phyloP scores from a whole-genome alignment of 345 rosid genomes.

The Lagerstroemia speciosa region DNA sequence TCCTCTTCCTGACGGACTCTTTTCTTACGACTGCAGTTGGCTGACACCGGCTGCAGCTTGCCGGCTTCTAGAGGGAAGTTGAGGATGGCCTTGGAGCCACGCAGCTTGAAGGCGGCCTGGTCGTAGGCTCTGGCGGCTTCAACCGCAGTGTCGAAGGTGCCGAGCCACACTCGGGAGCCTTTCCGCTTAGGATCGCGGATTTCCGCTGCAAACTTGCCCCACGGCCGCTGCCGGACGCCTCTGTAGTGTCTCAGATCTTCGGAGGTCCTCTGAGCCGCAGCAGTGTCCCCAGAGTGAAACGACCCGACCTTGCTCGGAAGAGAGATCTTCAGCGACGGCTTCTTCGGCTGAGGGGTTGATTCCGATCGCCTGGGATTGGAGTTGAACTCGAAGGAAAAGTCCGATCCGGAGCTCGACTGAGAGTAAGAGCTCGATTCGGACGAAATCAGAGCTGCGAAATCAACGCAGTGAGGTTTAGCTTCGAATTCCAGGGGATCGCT shows the following conservation, averaged over 20 bases:
- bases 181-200: slow-evolving; percentile 77
- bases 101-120: slow-evolving; percentile 62
- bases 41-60: slow-evolving; percentile 11
- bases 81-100: slow-evolving; percentile 75
- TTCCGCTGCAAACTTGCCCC: slow-evolving; percentile 98
- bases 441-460: neutral
- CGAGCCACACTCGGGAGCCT: slow-evolving; percentile 78
- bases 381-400: slow-evolving; percentile 20
- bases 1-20: slow-evolving; percentile 33
- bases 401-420: neutral
- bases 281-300: slow-evolving; percentile 25
- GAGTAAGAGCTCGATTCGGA: slow-evolving; percentile 7
- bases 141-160: slow-evolving; percentile 63
- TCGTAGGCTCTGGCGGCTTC: slow-evolving; percentile 90
- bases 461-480: neutral
- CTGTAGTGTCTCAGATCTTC: slow-evolving; percentile 51
- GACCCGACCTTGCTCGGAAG: slow-evolving; percentile 40
- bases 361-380: slow-evolving; percentile 23
- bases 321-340: slow-evolving; percentile 41
- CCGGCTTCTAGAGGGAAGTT: slow-evolving; percentile 83
- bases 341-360: slow-evolving; percentile 14
- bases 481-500: neutral
- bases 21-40: slow-evolving; percentile 7
- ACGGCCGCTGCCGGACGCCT: slow-evolving; percentile 87
- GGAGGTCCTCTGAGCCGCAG: neutral